These are phyloP conservation scores for Hirschioporus abietinus DNA, from an alignment of 768 basidiomycete genomes.

Conservation along the genomic window DNA sequence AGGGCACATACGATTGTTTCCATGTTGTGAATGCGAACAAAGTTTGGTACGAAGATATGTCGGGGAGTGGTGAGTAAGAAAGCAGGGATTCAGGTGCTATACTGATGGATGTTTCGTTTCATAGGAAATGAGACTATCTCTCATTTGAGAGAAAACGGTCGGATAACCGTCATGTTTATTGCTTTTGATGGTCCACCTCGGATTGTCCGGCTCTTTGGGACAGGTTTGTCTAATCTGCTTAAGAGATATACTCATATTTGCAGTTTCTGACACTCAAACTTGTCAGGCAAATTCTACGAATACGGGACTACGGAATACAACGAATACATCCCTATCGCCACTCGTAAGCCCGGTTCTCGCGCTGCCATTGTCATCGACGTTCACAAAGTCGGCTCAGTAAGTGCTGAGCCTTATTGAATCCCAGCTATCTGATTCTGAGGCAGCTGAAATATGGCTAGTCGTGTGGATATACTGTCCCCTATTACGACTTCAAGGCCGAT, in stretches of 20 bases:
- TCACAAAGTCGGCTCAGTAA: slow-evolving; percentile 47
- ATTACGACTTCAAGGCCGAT: slow-evolving; percentile 50
- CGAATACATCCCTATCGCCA: slow-evolving; percentile 37
- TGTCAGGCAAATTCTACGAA: slow-evolving; percentile 51
- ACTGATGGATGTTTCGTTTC: background rate
- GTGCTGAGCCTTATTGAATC: slow-evolving; percentile 10
- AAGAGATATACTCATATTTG: background rate
- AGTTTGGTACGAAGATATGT: slow-evolving; percentile 74
- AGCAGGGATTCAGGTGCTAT: slow-evolving; percentile 8
- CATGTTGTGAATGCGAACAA: slow-evolving; percentile 48
- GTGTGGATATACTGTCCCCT: slow-evolving; percentile 61
- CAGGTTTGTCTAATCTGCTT: slow-evolving; percentile 27
- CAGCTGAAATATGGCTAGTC: slow-evolving; percentile 34
- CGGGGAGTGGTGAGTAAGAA: slow-evolving; percentile 53
- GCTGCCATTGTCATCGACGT: slow-evolving; percentile 57
- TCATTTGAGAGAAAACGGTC: slow-evolving; percentile 57
- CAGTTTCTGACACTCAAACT: background rate
- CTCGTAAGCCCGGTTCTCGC: slow-evolving; percentile 52
- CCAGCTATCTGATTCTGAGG: background rate
- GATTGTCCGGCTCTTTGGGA: slow-evolving; percentile 59
- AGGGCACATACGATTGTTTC: slow-evolving; percentile 55
- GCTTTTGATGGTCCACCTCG: slow-evolving; percentile 57
- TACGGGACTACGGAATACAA: slow-evolving; percentile 60
- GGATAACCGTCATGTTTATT: slow-evolving; percentile 57
- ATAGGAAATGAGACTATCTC: slow-evolving; percentile 54